Percentiles rank a stretch among this genome's conserved stretches.
Conservation (phyloP, 352 stramenopile species). For the Globisporangium echinulatum region DNA sequence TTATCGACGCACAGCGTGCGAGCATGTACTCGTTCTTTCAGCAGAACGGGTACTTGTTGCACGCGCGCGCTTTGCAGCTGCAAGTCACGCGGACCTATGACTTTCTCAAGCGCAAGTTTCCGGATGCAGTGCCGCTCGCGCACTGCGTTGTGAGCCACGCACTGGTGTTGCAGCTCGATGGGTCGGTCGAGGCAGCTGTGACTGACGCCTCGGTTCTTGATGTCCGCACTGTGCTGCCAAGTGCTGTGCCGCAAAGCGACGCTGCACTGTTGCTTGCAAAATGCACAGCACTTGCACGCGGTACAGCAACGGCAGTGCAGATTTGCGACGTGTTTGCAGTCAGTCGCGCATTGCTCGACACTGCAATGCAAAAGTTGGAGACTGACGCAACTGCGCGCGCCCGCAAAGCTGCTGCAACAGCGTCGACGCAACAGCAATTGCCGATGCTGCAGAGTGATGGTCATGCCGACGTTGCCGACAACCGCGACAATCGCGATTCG, state of each 20-base stretch:
- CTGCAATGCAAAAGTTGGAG: constrained; percentile 36
- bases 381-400: constrained; percentile 43
- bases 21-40: constrained; percentile 84
- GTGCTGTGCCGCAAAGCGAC: constrained; percentile 37
- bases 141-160: constrained; percentile 55
- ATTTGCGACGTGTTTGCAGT: constrained; percentile 57
- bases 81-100: constrained; percentile 63
- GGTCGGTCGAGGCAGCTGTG: constrained; percentile 57
- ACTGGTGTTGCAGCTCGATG: constrained; percentile 64
- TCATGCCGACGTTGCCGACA: constrained; percentile 9
- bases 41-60: constrained; percentile 74
- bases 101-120: constrained; percentile 67
- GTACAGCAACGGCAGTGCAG: constrained; percentile 29
- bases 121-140: constrained; percentile 56
- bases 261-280: constrained; percentile 44
- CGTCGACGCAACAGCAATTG: constrained; percentile 22
- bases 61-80: constrained; percentile 46
- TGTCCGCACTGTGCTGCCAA: constrained; percentile 51
- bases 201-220: constrained; percentile 68
- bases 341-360: constrained; percentile 47
- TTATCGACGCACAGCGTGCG: constrained; percentile 64
- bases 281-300: constrained; percentile 26
- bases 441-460: constrained; percentile 3
- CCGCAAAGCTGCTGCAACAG: constrained; percentile 20
- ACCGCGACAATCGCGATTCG: constrained; percentile 22